phyloP scores from a whole-genome alignment of 768 basidiomycete species.

The Amanita rimosa region DNA sequence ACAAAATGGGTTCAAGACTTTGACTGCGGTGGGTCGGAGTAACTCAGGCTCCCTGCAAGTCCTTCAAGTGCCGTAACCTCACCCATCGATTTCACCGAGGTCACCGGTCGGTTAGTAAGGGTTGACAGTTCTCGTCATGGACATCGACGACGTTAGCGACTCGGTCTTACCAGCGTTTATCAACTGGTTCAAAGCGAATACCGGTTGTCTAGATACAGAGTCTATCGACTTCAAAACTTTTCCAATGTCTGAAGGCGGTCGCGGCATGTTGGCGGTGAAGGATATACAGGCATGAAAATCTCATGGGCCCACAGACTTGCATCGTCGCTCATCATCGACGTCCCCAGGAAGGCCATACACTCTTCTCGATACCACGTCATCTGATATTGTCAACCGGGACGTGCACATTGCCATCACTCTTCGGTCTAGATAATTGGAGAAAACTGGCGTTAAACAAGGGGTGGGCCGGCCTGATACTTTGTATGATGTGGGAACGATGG shows the following conservation, averaged over 20 bases:
- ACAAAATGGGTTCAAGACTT: no score
- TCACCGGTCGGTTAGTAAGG: background rate
- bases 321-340: background rate
- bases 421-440: slow-evolving; percentile 61
- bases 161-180: slow-evolving; percentile 20
- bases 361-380: slow-evolving; percentile 76
- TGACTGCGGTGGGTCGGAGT: no score
- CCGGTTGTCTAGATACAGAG: slow-evolving; percentile 36
- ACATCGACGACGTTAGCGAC: background rate
- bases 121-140: background rate
- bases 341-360: slow-evolving; percentile 65
- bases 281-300: slow-evolving; percentile 67
- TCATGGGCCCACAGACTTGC: background rate
- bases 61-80: no score
- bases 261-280: slow-evolving; percentile 62
- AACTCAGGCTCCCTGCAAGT: no score
- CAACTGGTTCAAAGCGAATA: slow-evolving; percentile 46
- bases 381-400: slow-evolving; percentile 74
- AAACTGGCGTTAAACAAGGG: slow-evolving; percentile 46
- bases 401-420: slow-evolving; percentile 45
- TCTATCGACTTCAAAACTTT: slow-evolving; percentile 36
- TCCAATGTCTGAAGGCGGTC: slow-evolving; percentile 43
- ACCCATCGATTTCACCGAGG: background rate
- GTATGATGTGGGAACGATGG: slow-evolving; percentile 92
- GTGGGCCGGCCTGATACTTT: slow-evolving; percentile 85